Conservation (phyloP, 345 rosid genomes). For the Rhizophora apiculata region DNA sequence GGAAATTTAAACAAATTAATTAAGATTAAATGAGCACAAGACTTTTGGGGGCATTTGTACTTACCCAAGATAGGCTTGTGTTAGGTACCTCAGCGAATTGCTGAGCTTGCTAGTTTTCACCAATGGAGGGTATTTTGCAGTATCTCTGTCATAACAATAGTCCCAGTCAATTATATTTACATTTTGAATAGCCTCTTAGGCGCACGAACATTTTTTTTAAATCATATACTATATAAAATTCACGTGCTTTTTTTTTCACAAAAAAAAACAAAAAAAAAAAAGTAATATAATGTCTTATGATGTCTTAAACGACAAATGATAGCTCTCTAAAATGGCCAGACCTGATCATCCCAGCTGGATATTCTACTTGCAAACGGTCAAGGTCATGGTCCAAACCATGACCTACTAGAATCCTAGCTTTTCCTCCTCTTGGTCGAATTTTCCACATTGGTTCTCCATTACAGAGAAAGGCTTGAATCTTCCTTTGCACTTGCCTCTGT, state of each 20-base stretch:
- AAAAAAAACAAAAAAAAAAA: too few relatives aligned
- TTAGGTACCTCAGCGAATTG: conserved; percentile 82
- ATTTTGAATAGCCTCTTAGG: not conserved
- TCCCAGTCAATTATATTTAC: too few relatives aligned
- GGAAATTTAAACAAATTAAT: not conserved
- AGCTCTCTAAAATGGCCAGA: not conserved
- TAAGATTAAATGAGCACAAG: not conserved
- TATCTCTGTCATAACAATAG: conserved; percentile 48
- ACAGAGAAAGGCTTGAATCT: conserved; percentile 80
- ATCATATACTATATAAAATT: too few relatives aligned
- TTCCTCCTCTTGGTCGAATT: conserved; percentile 70
- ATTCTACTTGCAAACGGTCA: conserved; percentile 69
- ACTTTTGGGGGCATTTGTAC: not conserved
- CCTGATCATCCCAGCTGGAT: conserved; percentile 80
- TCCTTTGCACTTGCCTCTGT: conserved; percentile 59
- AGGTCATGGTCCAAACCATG: conserved; percentile 85
- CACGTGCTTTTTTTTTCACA: too few relatives aligned
- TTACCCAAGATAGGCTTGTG: conserved; percentile 89
- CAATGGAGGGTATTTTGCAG: conserved; percentile 80
- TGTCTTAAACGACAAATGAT: not conserved
- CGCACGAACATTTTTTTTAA: not conserved
- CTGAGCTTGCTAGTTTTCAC: conserved; percentile 97
- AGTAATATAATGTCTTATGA: too few relatives aligned
- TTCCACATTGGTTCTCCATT: conserved; percentile 93
- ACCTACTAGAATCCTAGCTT: conserved; percentile 88